Conservation (phyloP, 2,329 filamentous ascomycete genomes). For the Ophiostoma pallidulum region DNA sequence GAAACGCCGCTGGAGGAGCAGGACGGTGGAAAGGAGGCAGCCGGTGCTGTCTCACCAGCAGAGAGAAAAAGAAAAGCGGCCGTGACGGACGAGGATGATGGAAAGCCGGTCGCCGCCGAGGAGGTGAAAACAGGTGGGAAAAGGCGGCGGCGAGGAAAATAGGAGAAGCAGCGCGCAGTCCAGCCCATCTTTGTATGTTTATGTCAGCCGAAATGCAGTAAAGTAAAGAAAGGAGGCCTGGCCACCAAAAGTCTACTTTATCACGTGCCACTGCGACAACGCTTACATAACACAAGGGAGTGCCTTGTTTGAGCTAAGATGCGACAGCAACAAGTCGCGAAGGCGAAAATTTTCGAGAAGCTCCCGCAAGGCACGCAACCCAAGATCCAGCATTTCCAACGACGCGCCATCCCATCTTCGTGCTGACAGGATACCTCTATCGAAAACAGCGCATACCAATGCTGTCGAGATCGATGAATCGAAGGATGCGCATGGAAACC, state of each 20-base stretch:
- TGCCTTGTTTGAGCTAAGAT: no score
- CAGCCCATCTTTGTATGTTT: no score
- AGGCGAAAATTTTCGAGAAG: background rate
- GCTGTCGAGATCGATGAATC: constrained; percentile 9
- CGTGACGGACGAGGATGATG: background rate
- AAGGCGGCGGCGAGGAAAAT: background rate
- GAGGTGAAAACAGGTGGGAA: background rate
- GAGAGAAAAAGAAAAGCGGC: background rate
- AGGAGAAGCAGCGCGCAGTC: background rate
- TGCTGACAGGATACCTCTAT: no score
- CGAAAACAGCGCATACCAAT: constrained; percentile 8
- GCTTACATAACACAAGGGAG: background rate
- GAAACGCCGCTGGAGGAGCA: constrained; percentile 22
- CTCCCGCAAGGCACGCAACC: no score
- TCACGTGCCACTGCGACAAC: no score
- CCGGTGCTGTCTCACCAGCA: background rate
- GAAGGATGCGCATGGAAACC: constrained; percentile 9
- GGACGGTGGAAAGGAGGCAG: constrained; percentile 22
- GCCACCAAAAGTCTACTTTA: no score
- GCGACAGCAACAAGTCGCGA: background rate
- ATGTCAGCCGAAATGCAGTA: no score
- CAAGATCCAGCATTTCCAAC: background rate
- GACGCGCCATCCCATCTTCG: background rate
- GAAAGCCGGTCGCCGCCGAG: background rate
- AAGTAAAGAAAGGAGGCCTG: no score